Evolutionary conservation across 2,329 filamentous ascomycete species (phyloP).

Genomic region (Tolypocladium inflatum): DNA sequence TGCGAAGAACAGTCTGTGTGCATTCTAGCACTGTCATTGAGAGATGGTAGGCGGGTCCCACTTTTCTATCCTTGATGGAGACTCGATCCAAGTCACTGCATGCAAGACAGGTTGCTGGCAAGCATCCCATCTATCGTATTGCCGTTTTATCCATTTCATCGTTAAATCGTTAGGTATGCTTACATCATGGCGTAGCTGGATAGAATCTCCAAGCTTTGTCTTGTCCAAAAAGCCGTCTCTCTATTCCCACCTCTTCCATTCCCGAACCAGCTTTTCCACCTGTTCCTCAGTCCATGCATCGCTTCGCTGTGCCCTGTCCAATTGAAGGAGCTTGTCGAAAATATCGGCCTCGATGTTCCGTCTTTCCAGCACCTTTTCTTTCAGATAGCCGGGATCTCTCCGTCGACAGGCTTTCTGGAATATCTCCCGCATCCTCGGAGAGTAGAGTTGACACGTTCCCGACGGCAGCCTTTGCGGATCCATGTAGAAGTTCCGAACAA

Average conservation of each 20-base stretch:
- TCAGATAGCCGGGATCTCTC: constrained; percentile 58
- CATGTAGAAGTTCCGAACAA: constrained; percentile 58
- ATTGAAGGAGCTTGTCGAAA: constrained; percentile 38
- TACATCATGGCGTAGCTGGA: neutral
- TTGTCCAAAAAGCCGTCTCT: neutral
- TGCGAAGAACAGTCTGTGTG: neutral
- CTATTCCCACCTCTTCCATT: constrained; percentile 52
- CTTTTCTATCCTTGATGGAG: no score
- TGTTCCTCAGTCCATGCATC: constrained; percentile 31
- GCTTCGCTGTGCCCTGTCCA: constrained; percentile 26
- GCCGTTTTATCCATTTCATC: neutral
- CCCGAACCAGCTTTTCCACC: constrained; percentile 38
- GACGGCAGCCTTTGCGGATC: constrained; percentile 44
- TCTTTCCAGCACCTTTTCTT: constrained; percentile 46
- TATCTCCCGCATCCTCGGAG: constrained; percentile 63
- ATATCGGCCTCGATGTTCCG: constrained; percentile 51
- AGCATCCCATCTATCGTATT: neutral
- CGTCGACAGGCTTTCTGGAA: constrained; percentile 58
- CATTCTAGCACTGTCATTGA: neutral
- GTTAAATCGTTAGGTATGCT: constrained; percentile 1
- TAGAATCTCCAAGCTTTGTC: neutral
- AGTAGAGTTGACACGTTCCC: constrained; percentile 71
- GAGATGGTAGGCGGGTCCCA: no score
- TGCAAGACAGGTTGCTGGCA: no score
- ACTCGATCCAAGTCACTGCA: neutral